Evolutionary conservation across 768 basidiomycete genomes (phyloP).

Genomic region (Dioszegia hungarica): DNA sequence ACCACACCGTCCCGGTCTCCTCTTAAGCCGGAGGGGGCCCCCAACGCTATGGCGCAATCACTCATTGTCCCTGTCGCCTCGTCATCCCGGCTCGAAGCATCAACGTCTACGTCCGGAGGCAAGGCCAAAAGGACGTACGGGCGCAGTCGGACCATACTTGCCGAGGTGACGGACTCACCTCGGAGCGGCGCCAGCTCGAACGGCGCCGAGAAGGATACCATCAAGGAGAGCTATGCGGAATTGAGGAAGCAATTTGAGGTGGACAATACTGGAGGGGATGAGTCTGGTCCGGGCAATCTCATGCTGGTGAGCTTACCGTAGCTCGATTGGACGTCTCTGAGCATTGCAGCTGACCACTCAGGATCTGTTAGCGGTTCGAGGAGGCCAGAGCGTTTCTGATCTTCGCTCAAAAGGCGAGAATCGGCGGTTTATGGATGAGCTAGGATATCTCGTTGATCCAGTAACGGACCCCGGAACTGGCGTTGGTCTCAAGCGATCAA

Average conservation of each 20-base stretch:
- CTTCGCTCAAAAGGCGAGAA: slow-evolving; percentile 44
- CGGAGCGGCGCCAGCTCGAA: not conserved
- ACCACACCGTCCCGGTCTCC: not conserved
- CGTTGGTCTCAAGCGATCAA: slow-evolving; percentile 16
- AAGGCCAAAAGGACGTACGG: slow-evolving; percentile 32
- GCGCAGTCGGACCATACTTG: slow-evolving; percentile 15
- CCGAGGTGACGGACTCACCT: slow-evolving; percentile 9
- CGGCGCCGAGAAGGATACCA: not conserved
- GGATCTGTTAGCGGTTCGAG: slow-evolving; percentile 6
- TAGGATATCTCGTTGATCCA: slow-evolving; percentile 36
- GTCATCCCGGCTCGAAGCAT: not conserved
- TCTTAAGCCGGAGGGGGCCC: not conserved
- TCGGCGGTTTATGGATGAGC: slow-evolving; percentile 45
- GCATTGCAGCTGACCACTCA: no score
- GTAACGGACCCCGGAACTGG: slow-evolving; percentile 21
- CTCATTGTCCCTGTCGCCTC: not conserved
- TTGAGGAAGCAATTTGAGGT: slow-evolving; percentile 36
- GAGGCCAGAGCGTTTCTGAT: slow-evolving; percentile 29
- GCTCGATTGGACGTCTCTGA: no score
- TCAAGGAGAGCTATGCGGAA: slow-evolving; percentile 39
- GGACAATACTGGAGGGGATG: slow-evolving; percentile 23
- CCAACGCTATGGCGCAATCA: not conserved
- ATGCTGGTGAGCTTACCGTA: no score
- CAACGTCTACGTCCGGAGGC: slow-evolving; percentile 7
- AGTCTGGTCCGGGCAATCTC: slow-evolving; percentile 11